Conservation (phyloP, 129 eudicot species). For the Smallanthus sonchifolius region DNA sequence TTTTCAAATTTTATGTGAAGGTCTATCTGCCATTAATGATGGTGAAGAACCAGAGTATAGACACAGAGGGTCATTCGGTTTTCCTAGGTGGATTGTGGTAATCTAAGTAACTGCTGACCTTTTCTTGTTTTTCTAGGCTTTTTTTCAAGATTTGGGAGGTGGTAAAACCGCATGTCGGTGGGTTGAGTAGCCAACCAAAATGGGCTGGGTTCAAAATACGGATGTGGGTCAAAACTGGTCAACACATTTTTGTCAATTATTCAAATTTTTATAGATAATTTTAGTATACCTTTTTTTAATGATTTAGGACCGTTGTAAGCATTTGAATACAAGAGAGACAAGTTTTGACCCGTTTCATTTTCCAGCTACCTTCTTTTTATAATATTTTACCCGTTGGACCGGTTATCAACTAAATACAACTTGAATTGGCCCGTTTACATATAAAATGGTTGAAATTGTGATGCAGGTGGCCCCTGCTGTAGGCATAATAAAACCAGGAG, state of each 20-base stretch:
- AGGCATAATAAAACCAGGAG: conserved; percentile 62
- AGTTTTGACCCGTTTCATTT: neutral
- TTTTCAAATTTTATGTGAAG: conserved; percentile 65
- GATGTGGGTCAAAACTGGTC: neutral
- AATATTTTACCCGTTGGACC: neutral
- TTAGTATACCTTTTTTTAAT: neutral
- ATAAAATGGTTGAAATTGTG: neutral
- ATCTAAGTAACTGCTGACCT: conserved; percentile 1
- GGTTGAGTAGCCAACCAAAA: neutral
- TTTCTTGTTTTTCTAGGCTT: neutral
- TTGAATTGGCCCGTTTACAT: neutral
- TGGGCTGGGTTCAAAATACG: neutral
- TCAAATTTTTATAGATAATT: neutral
- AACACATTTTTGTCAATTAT: neutral
- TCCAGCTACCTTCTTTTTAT: neutral
- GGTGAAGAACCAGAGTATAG: conserved; percentile 54
- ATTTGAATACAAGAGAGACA: neutral
- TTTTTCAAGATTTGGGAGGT: neutral
- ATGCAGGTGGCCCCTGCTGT: conserved; percentile 79
- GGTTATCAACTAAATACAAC: neutral
- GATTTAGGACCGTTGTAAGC: neutral
- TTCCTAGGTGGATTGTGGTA: conserved; percentile 99
- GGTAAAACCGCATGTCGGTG: neutral
- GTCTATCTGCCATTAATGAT: conserved; percentile 51
- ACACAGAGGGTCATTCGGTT: conserved; percentile 69